A percentile compares a stretch with the other conserved stretches of the same genome.
Evolutionary conservation across 495 filamentous ascomycete genomes (phyloP).

Genomic region (Chaetomium tenue): DNA sequence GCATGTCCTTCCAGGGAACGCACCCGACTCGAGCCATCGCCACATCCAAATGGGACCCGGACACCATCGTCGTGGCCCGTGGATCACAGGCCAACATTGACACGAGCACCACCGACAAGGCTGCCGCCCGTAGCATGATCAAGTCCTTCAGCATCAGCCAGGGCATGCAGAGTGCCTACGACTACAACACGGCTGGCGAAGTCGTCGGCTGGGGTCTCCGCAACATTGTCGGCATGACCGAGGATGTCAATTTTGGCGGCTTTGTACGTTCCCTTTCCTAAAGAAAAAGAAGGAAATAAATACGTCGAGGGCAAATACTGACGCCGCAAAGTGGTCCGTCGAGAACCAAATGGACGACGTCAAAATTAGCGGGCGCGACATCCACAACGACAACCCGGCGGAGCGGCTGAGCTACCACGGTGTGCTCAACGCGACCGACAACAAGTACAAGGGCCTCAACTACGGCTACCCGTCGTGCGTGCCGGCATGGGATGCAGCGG

Average conservation of each 20-base stretch:
- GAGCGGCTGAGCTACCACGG: constrained; percentile 70
- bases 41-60: constrained; percentile 46
- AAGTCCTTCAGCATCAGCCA: constrained; percentile 56
- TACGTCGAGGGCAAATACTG: constrained; percentile 7
- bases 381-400: constrained; percentile 65
- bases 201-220: constrained; percentile 65
- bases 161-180: constrained; percentile 33
- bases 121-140: constrained; percentile 56
- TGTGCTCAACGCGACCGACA: constrained; percentile 49
- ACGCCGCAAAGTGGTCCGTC: constrained; percentile 54
- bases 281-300: not conserved
- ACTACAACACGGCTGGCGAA: constrained; percentile 51
- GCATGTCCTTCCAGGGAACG: constrained; percentile 49
- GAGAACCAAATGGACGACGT: constrained; percentile 67
- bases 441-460: constrained; percentile 44
- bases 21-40: constrained; percentile 61
- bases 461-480: constrained; percentile 65
- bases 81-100: constrained; percentile 62
- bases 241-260: constrained; percentile 57
- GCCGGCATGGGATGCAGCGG: constrained; percentile 53
- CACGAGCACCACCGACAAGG: constrained; percentile 39
- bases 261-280: constrained; percentile 35
- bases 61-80: constrained; percentile 54
- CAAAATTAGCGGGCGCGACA: constrained; percentile 50
- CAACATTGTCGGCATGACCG: constrained; percentile 63